Evolutionary conservation across 345 rosid genomes (phyloP), one percentile per base, ranked within the genome.

Genomic region (Aquilaria yunnanensis): DNA sequence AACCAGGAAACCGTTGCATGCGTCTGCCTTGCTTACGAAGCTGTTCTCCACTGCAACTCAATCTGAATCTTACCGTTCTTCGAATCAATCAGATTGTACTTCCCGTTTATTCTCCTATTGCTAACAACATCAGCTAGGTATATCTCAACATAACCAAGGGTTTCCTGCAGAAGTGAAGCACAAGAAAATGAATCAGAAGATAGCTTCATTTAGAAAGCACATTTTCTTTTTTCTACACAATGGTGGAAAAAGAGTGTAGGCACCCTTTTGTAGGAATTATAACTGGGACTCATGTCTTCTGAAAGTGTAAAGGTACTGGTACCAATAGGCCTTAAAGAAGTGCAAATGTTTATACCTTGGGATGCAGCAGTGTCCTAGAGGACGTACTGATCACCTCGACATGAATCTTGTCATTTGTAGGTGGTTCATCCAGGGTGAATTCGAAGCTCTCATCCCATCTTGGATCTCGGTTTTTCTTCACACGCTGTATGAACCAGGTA

Each of bases 401-500:
- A 16, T 85, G 96, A 62, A 94, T 65, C 74, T 71, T 89, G 32
- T 87, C 96, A 34, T 88, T 77, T 34, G 67, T 62, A 6, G 99
- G 97, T 33, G 97, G 93, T 63, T 88, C 91, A 14, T 88, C 97
- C 59, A 94, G 75, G 56, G 63, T 82, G 56, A 85, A 94, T 72
- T 86, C 85, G 68, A 88, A 91, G 57, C 89, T 96, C 67, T 90
- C 99, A 53, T 86, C 96, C 96, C 96, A 90, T 72, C 90, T 87
- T 6, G 99, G 99, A 53, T 87, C 97, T 77, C 99, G 72, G 73
- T 74, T 85, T 78, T 87, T 90, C 88, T 84, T 88, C 59, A 90
- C 51, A 45, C 76, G 75, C 99, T 94, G 81, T 60, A 66, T 50
- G 29, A 63, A 55, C 9, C 37, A 50, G 49, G 57, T 10, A 58